Conservation (phyloP, 495 filamentous ascomycete genomes). For the Penicillium turbatum region DNA sequence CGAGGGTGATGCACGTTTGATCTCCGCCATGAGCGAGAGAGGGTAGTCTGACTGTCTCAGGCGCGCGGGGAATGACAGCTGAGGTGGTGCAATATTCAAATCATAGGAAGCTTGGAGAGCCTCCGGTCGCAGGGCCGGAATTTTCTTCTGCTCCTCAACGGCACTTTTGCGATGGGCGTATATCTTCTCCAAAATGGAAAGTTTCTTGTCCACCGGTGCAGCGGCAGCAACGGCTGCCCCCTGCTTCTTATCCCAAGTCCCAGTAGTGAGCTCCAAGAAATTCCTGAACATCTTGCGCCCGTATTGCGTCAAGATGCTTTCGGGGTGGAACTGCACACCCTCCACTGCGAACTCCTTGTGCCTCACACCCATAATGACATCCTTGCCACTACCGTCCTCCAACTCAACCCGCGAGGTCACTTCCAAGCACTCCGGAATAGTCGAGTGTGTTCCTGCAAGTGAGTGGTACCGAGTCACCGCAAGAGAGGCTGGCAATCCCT, state of each 20-base stretch:
- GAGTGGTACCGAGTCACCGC: slow-evolving; percentile 96
- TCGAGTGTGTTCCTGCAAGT: slow-evolving; percentile 85
- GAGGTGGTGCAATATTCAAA: slow-evolving; percentile 77
- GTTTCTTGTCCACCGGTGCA: slow-evolving; percentile 51
- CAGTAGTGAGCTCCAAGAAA: slow-evolving; percentile 79
- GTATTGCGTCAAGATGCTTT: slow-evolving; percentile 89
- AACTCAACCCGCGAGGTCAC: slow-evolving; percentile 83
- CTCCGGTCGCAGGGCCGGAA: slow-evolving; percentile 75
- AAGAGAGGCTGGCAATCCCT: slow-evolving; percentile 67
- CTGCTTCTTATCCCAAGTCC: slow-evolving; percentile 78
- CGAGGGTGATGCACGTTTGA: slow-evolving; percentile 93
- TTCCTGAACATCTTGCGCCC: slow-evolving; percentile 88
- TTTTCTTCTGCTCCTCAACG: slow-evolving; percentile 77
- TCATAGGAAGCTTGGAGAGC: slow-evolving; percentile 88
- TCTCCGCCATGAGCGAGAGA: slow-evolving; percentile 89
- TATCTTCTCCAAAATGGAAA: slow-evolving; percentile 85
- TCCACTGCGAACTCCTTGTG: slow-evolving; percentile 89
- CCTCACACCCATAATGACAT: slow-evolving; percentile 92
- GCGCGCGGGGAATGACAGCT: slow-evolving; percentile 74
- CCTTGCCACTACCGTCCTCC: slow-evolving; percentile 53
- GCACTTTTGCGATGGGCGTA: slow-evolving; percentile 76
- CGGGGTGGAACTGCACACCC: slow-evolving; percentile 95
- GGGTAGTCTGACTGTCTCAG: slow-evolving; percentile 75
- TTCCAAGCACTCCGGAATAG: slow-evolving; percentile 81
- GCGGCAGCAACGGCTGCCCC: slow-evolving; percentile 20